These are phyloP conservation scores for Rauvolfia tetraphylla DNA, from an alignment of 257 asterid genomes.

Conservation along the genomic window DNA sequence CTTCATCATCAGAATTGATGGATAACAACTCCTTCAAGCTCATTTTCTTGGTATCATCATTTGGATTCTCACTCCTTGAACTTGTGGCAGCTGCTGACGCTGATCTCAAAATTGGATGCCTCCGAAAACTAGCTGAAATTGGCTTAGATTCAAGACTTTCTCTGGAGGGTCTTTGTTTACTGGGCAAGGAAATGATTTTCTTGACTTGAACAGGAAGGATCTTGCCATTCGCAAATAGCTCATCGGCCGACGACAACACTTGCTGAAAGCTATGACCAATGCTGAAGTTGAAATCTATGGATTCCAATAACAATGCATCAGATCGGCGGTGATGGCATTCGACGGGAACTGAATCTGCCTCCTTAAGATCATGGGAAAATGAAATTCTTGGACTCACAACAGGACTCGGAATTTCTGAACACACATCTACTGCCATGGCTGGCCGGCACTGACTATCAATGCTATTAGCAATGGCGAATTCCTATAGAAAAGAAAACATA, in stretches of 20 bases:
- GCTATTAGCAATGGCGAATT: neutral
- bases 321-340: slow-evolving; percentile 33
- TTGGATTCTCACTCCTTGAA: neutral
- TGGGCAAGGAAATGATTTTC: slow-evolving; percentile 10
- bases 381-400: slow-evolving; percentile 66
- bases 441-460: neutral
- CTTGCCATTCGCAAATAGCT: slow-evolving; percentile 74
- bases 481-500: neutral
- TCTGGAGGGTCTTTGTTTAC: neutral
- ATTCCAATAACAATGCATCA: slow-evolving; percentile 40
- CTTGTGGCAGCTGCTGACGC: neutral
- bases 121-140: slow-evolving; percentile 3
- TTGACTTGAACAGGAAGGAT: slow-evolving; percentile 65
- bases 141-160: slow-evolving; percentile 22
- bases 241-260: slow-evolving; percentile 67
- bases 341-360: slow-evolving; percentile 40
- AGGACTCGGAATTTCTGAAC: slow-evolving; percentile 47
- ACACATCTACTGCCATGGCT: slow-evolving; percentile 65
- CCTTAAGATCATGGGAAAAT: slow-evolving; percentile 63
- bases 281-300: slow-evolving; percentile 67
- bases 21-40: slow-evolving; percentile 61
- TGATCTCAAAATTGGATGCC: neutral
- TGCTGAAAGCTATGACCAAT: slow-evolving; percentile 25
- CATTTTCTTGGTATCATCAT: slow-evolving; percentile 38
- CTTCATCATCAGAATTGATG: slow-evolving; percentile 28